Conservation (phyloP, 345 rosid species). For the Excoecaria cochinchinensis region DNA sequence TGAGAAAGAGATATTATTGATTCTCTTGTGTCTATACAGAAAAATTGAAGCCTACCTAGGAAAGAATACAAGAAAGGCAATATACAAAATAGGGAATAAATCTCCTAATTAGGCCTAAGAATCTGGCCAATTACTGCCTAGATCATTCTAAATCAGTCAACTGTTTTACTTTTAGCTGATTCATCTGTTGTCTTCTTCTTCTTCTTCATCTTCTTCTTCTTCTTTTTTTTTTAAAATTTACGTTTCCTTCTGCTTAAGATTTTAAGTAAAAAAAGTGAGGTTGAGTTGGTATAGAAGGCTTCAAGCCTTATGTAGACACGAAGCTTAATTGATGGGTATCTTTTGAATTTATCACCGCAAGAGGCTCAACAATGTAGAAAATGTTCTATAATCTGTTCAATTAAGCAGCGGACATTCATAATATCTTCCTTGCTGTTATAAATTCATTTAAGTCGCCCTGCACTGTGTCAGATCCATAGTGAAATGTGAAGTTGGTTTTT, state of each 20-base stretch:
- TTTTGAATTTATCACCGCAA: background rate
- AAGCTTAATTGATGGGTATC: background rate
- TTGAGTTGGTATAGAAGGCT: background rate
- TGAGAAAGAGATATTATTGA: too few relatives aligned
- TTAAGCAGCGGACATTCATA: background rate
- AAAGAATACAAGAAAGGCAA: too few relatives aligned
- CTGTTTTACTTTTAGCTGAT: background rate
- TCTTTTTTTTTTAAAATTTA: background rate
- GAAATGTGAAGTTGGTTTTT: slow-evolving; percentile 3
- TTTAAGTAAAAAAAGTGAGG: background rate
- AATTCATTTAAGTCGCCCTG: background rate
- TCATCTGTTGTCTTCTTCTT: background rate
- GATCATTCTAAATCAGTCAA: background rate
- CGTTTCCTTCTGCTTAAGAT: background rate
- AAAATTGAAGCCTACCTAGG: too few relatives aligned
- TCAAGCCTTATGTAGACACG: background rate
- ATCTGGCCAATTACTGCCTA: too few relatives aligned
- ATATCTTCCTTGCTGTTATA: background rate
- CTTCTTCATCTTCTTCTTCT: too few relatives aligned
- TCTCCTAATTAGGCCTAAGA: too few relatives aligned
- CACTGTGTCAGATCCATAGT: background rate
- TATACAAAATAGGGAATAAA: too few relatives aligned
- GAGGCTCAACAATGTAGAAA: background rate
- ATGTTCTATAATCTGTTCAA: background rate
- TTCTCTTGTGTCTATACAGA: too few relatives aligned